Evolutionary conservation across 2,329 filamentous ascomycete genomes (phyloP), one percentile per base, ranked within the genome.

Genomic region (Sphaerostilbella broomeana): DNA sequence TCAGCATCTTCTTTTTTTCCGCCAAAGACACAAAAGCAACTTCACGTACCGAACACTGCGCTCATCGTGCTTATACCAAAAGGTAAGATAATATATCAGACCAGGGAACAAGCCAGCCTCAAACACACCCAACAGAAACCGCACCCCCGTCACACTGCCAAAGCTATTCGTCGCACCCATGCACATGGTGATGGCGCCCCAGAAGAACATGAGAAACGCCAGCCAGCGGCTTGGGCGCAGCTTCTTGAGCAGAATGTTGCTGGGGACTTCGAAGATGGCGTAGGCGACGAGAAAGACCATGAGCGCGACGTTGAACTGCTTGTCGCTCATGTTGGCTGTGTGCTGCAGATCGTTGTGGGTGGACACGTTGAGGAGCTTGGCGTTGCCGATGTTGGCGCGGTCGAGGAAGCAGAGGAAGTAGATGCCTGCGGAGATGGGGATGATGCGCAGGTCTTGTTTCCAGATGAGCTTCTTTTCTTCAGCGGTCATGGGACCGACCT

Each of bases 61-160:
- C 60, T 88, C 83, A 13, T 76, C 71, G 48, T 77, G 75, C 30
- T 73, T 78, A 58, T 88, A 88, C 71, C 84, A 87, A 45, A 86
- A 77, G 0, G 83, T 86, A 33, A 88, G 64, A 49, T 85, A 86
- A 58, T 78, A 65, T 0, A 77, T 73, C 48, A 85, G 61, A 0
- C 59, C 58, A 0, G 59, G 59, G 45, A 86, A 86, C 1, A 86
- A 61, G 0, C 82, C 83, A 4, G 81, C 82, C 60, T 88, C 84
- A 28, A 82, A 75, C 5, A 75, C 65, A 4, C 84, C 84, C 0
- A 88, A 68, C 7, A 87, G 56, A 18, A 87, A 70, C 5, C 84
- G 75, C 45, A 81, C 78, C 6, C 69, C 80, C 2, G 83, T 71
- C n/a, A 88, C 65, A 8, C 73, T 72, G 3, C 61, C 70, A 51